These are phyloP conservation scores for Lentinula edodes DNA, from an alignment of 768 basidiomycete genomes.

Conservation along the genomic window DNA sequence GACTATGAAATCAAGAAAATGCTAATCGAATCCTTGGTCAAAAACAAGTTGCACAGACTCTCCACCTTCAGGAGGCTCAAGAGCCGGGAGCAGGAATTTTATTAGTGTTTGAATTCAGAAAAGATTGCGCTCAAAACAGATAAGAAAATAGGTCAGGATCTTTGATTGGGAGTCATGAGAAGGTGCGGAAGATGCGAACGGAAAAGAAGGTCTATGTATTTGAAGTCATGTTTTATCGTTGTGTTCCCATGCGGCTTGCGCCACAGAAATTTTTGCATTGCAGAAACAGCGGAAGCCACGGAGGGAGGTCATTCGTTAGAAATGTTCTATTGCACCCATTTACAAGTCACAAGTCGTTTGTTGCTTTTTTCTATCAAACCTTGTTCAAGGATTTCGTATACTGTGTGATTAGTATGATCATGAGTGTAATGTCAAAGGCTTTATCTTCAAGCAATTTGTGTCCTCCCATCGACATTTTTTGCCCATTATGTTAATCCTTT, in stretches of 20 bases:
- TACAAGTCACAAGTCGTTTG: no score
- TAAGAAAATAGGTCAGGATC: background rate
- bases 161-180: background rate
- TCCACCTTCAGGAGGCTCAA: background rate
- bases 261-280: no score
- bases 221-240: background rate
- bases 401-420: background rate
- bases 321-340: no score
- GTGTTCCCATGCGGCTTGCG: no score
- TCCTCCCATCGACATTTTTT: background rate
- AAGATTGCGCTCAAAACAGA: no score
- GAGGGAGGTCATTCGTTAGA: no score
- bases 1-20: background rate
- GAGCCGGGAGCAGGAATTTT: no score
- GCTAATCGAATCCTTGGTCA: background rate
- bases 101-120: no score
- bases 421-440: no score
- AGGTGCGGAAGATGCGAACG: background rate
- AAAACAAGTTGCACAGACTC: background rate
- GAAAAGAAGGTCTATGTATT: background rate
- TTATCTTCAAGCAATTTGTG: background rate
- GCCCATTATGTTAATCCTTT: background rate
- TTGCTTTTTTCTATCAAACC: no score
- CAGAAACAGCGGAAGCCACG: no score
- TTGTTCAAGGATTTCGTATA: no score